Evolutionary conservation across 495 filamentous ascomycete genomes (phyloP).

Genomic region (Talaromyces adpressus): DNA sequence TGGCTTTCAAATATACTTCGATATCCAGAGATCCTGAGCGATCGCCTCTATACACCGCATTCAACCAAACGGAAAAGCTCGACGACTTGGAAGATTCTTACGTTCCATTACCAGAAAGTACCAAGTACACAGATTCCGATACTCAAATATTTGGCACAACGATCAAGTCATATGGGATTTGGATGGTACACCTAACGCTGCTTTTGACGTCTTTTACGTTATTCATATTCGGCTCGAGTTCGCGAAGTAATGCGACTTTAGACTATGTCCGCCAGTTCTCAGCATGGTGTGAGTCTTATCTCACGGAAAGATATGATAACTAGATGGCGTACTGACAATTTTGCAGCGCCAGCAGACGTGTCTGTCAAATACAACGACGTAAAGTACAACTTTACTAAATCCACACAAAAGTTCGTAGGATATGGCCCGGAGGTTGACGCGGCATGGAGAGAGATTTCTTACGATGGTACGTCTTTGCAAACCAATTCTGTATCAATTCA

Average conservation of each 20-base stretch:
- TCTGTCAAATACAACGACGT: background rate
- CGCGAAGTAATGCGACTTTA: background rate
- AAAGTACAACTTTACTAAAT: constrained; percentile 1
- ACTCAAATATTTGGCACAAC: background rate
- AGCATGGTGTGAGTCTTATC: background rate
- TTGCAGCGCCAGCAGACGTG: background rate
- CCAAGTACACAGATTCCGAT: background rate
- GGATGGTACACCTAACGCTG: background rate
- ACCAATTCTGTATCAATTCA: background rate
- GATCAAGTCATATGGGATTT: background rate
- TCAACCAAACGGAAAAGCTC: background rate
- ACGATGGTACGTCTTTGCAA: background rate
- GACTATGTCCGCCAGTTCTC: background rate
- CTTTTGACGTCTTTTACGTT: background rate
- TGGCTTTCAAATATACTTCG: background rate
- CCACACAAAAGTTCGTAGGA: background rate
- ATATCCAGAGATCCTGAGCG: background rate
- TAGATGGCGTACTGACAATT: background rate
- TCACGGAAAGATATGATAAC: background rate
- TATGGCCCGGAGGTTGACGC: constrained; percentile 2
- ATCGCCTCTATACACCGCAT: background rate
- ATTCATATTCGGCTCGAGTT: background rate
- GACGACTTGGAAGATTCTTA: background rate
- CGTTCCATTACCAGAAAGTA: background rate
- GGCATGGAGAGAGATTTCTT: constrained; percentile 3